These are phyloP conservation scores for Moesziomyces sp. DNA, from an alignment of 1,284 basidiomycete genomes.

Conservation along the genomic window DNA sequence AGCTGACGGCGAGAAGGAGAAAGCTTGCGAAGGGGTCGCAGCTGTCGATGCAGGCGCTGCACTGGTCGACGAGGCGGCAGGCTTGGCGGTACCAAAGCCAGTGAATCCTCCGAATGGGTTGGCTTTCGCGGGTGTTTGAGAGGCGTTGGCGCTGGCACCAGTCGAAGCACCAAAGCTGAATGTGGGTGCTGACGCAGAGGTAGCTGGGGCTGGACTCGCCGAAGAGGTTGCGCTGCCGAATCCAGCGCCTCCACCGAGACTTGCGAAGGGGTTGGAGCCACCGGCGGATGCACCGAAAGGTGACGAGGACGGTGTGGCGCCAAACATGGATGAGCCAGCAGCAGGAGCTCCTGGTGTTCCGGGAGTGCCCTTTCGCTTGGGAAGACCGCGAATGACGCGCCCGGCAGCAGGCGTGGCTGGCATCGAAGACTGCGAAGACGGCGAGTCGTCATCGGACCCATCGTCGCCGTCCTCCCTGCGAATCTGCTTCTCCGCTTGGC, in stretches of 20 bases:
- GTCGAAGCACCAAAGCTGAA: slow-evolving; percentile 29
- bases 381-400: slow-evolving; percentile 37
- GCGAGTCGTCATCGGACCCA: slow-evolving; percentile 38
- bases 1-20: slow-evolving; percentile 5
- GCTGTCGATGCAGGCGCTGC: slow-evolving; percentile 8
- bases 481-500: slow-evolving; percentile 49
- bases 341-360: slow-evolving; percentile 19
- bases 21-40: slow-evolving; percentile 13
- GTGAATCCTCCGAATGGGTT: slow-evolving; percentile 40
- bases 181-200: slow-evolving; percentile 13
- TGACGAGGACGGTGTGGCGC: slow-evolving; percentile 11
- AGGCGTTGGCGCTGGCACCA: slow-evolving; percentile 6
- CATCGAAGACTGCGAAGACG: slow-evolving; percentile 27
- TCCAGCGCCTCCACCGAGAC: slow-evolving; percentile 14
- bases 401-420: slow-evolving; percentile 33
- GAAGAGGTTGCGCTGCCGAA: slow-evolving; percentile 21
- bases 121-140: slow-evolving; percentile 17
- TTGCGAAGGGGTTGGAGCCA: slow-evolving; percentile 31
- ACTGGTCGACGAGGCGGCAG: slow-evolving; percentile 11
- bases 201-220: slow-evolving; percentile 3
- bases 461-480: slow-evolving; percentile 45
- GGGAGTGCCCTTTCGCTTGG: slow-evolving; percentile 25
- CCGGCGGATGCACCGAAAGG: slow-evolving; percentile 14
- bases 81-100: slow-evolving; percentile 26
- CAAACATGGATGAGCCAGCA: slow-evolving; percentile 12